Base-by-base conservation (phyloP, 805 yeast genomes). In the Metschnikowia anglica region DNA sequence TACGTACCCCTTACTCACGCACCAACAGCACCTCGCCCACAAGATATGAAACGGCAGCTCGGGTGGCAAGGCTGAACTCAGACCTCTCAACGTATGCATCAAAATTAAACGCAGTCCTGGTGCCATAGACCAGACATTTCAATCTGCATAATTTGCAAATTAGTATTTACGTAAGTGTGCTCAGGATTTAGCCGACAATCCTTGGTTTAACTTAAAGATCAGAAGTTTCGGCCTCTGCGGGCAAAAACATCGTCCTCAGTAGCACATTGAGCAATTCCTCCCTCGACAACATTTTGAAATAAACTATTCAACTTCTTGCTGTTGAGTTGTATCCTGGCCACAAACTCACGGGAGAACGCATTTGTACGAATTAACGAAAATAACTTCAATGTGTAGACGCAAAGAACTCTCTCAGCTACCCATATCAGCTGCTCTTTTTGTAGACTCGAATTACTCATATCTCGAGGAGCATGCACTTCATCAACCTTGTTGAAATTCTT, bases 331-430 rank as follows among this genome's bases (percentile, higher is more conserved):
- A 77, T 39, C 51, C 82, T 61, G 5, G 53, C 44, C 5, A 47
- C 41, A 2, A 66, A 43, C 3, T 36, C 51, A 0, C 48, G 51
- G 17, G 59, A 56, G 3, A 71, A 53, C 43, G 73, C 56, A 0
- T 63, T 66, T 7, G 65, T 44, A 15, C 65, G 61, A 11, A 58
- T 42, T 29, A 77, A 58, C 5, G 62, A 56, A 13, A 65, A 51
- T 30, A 77, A 41, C 46, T 74, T 74, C 20, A 71, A 58, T 0
- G 72, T 58, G 39, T 54, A 69, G 13, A 72, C 66, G 47, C 76
- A 69, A 15, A 77, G 53, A 8, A 61, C 67, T 39, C 62, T 65
- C 44, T 74, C 79, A 7, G 59, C 53, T 9, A 46, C 53, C 79
- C 74, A 73, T 6, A 39, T 17, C n/a, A 19, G 19, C n/a, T 30